phyloP scores from a whole-genome alignment of 129 eudicot species.

The Apium graveolens region DNA sequence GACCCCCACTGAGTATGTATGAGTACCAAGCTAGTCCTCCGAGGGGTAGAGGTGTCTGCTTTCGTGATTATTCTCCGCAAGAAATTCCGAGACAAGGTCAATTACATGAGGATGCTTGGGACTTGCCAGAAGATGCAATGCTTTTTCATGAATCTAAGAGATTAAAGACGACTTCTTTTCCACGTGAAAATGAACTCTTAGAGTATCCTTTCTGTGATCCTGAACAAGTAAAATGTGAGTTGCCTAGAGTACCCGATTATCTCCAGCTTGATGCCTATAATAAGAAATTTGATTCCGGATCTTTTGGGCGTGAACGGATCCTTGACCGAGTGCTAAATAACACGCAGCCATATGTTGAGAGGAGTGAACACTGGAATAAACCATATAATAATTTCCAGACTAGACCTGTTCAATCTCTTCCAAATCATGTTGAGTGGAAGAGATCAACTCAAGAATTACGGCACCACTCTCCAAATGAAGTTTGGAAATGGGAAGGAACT shows the following conservation, averaged over 20 bases:
- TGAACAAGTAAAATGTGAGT: conserved; percentile 39
- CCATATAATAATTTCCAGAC: conserved; percentile 36
- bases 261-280: conserved; percentile 28
- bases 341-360: conserved; percentile 39
- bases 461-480: conserved; percentile 36
- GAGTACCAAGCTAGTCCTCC: conserved; percentile 43
- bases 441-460: conserved; percentile 43
- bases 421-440: conserved; percentile 40
- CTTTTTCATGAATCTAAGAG: conserved; percentile 61
- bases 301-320: conserved; percentile 29
- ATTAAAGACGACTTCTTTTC: conserved; percentile 35
- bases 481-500: conserved; percentile 92
- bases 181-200: conserved; percentile 65
- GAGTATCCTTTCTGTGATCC: conserved; percentile 62
- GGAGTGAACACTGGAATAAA: conserved; percentile 34
- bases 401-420: conserved; percentile 29
- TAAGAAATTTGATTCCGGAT: conserved; percentile 31
- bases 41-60: conserved; percentile 33
- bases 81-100: conserved; percentile 31
- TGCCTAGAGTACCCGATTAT: conserved; percentile 30
- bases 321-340: conserved; percentile 41
- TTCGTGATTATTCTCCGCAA: conserved; percentile 50
- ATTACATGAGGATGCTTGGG: conserved; percentile 61
- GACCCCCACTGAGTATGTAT: conserved; percentile 26
- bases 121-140: conserved; percentile 67